Conservation (phyloP, 257 asterid genomes). For the Apocynum venetum region DNA sequence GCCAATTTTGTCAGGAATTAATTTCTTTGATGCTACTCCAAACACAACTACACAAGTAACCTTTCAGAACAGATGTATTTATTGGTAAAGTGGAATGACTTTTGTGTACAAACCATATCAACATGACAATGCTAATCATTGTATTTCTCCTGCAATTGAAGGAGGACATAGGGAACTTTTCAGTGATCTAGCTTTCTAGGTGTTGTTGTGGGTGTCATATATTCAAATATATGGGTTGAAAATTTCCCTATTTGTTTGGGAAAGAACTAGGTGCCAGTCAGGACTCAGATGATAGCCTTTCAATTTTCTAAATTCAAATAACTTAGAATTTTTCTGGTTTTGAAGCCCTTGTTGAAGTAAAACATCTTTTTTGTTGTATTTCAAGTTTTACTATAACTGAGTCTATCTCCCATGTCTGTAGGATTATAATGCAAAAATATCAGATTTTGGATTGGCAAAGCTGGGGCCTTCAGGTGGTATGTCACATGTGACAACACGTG, state of each 20-base stretch:
- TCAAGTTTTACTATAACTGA: neutral
- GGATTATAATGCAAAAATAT: constrained; percentile 47
- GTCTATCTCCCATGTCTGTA: constrained; percentile 12
- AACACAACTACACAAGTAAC: no score
- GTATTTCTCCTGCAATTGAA: neutral
- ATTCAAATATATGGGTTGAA: neutral
- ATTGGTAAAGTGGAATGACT: neutral
- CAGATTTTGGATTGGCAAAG: constrained; percentile 50
- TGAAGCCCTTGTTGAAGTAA: neutral
- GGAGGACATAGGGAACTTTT: neutral
- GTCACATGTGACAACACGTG: constrained; percentile 49
- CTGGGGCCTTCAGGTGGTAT: constrained; percentile 41
- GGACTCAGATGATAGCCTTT: neutral
- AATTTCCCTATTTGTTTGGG: neutral
- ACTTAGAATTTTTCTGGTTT: neutral
- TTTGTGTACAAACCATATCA: neutral
- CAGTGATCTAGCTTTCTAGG: neutral
- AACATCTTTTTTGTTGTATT: neutral
- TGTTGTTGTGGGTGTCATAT: neutral
- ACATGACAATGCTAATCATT: neutral
- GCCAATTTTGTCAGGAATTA: neutral
- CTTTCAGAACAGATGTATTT: neutral
- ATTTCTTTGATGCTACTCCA: neutral
- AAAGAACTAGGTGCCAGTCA: neutral
- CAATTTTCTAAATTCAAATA: neutral